A percentile compares a stretch with the other conserved stretches of the same genome.
phyloP scores from a whole-genome alignment of 2,329 filamentous ascomycete species.

The Aspergillus amoenus region DNA sequence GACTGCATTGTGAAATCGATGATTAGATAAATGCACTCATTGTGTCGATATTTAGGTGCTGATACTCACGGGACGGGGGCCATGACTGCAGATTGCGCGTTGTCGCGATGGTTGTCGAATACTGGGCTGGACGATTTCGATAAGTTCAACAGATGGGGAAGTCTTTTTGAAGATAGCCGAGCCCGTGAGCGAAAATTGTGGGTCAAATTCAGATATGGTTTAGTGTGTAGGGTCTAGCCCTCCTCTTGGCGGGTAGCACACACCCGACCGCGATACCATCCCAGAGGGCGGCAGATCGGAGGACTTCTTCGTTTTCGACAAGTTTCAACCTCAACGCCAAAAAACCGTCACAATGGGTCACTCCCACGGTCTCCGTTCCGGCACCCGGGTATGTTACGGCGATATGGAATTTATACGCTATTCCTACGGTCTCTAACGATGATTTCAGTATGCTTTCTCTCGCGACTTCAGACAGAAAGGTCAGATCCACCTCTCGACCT shows the following conservation, averaged over 20 bases:
- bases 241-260: conserved; percentile 23
- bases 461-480: conserved; percentile 94
- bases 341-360: conserved; percentile 75
- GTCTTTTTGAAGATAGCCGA: conserved; percentile 23
- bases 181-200: conserved; percentile 13
- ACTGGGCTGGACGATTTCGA: conserved; percentile 25
- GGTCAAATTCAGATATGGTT: conserved; percentile 13
- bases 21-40: conserved; percentile 39
- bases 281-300: conserved; percentile 25
- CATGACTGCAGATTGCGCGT: conserved; percentile 42
- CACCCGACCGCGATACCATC: conserved; percentile 25
- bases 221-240: conserved; percentile 24
- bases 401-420: conserved; percentile 3
- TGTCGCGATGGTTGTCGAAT: conserved; percentile 39
- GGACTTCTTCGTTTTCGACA: conserved; percentile 37
- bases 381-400: conserved; percentile 70
- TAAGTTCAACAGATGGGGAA: conserved; percentile 17
- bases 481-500: conserved; percentile 89
- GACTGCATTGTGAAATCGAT: conserved; percentile 33
- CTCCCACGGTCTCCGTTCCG: conserved; percentile 80
- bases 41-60: conserved; percentile 22
- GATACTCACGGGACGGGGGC: conserved; percentile 44
- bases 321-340: conserved; percentile 38
- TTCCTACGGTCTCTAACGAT: conserved; percentile 29
- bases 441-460: conserved; percentile 78